These are phyloP conservation scores for Pleurotus giganteus DNA, from an alignment of 768 basidiomycete species.

Conservation along the genomic window DNA sequence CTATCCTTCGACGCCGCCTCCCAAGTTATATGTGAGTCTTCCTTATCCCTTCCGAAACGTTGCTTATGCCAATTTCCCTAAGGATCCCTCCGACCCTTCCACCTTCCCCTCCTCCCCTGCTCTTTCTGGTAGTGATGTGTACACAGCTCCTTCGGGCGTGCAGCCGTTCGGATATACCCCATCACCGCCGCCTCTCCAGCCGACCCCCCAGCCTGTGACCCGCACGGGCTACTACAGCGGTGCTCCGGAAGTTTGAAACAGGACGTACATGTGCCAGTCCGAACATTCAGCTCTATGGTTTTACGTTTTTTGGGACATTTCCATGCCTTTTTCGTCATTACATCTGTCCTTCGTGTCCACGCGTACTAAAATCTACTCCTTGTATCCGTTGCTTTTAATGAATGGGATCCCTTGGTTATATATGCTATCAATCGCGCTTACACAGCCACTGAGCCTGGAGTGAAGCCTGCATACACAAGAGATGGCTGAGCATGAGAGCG, in stretches of 20 bases:
- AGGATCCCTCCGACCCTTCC: conserved; percentile 14
- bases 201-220: background rate
- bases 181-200: background rate
- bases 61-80: background rate
- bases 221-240: conserved; percentile 14
- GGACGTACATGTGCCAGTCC: background rate
- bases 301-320: too few species aligned
- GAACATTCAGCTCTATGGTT: too few species aligned
- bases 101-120: conserved; percentile 10
- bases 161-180: background rate
- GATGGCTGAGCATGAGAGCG: background rate
- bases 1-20: conserved; percentile 21
- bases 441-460: too few species aligned
- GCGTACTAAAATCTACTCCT: too few species aligned
- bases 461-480: too few species aligned
- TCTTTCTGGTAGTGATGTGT: background rate
- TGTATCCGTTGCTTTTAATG: too few species aligned
- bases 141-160: background rate
- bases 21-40: conserved; percentile 37
- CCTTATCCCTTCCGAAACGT: background rate
- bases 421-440: too few species aligned
- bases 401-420: too few species aligned
- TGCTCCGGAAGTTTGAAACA: conserved; percentile 18
- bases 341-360: too few species aligned
- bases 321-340: too few species aligned